Percentiles rank a stretch among this genome's conserved stretches.
Evolutionary conservation across 2,329 filamentous ascomycete species (phyloP).

Genomic region (Aspergillus sp.): DNA sequence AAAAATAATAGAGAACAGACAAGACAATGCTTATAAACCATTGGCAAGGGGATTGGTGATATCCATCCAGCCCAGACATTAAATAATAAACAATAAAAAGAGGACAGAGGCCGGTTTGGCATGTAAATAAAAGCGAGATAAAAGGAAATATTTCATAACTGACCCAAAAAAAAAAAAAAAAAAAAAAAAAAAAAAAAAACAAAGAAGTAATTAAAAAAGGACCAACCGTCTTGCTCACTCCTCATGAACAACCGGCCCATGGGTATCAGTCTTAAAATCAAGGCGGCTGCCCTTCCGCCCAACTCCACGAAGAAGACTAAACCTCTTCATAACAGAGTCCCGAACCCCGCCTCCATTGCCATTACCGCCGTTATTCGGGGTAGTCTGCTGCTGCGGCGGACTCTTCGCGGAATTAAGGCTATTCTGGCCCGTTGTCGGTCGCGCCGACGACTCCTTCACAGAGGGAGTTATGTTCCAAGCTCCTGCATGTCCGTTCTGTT

Average conservation of each 20-base stretch:
- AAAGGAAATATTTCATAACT: too few species aligned
- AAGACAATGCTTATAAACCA: constrained; percentile 2
- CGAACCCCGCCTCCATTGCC: constrained; percentile 28
- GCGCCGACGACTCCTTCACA: constrained; percentile 23
- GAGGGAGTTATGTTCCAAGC: constrained; percentile 28
- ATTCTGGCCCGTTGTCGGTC: constrained; percentile 26
- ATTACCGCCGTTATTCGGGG: constrained; percentile 29
- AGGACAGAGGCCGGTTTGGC: background rate
- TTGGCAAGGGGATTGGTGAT: constrained; percentile 9
- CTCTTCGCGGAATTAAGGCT: constrained; percentile 10
- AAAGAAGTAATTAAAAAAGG: constrained; percentile 12
- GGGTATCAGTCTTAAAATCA: constrained; percentile 32
- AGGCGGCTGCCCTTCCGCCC: constrained; percentile 59
- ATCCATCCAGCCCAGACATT: constrained; percentile 19
- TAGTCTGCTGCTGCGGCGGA: constrained; percentile 17
- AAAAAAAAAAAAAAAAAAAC: constrained; percentile 4
- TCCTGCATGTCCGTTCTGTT: constrained; percentile 11
- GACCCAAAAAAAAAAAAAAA: constrained; percentile 6
- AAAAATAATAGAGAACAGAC: background rate
- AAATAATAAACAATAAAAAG: constrained; percentile 1
- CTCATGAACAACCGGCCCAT: constrained; percentile 25
- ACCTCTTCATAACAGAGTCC: constrained; percentile 64
- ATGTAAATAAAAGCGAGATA: constrained; percentile 11
- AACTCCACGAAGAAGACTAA: constrained; percentile 65
- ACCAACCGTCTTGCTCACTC: constrained; percentile 19